Conservation (phyloP, 345 rosid species). For the Euphorbia peplus region DNA sequence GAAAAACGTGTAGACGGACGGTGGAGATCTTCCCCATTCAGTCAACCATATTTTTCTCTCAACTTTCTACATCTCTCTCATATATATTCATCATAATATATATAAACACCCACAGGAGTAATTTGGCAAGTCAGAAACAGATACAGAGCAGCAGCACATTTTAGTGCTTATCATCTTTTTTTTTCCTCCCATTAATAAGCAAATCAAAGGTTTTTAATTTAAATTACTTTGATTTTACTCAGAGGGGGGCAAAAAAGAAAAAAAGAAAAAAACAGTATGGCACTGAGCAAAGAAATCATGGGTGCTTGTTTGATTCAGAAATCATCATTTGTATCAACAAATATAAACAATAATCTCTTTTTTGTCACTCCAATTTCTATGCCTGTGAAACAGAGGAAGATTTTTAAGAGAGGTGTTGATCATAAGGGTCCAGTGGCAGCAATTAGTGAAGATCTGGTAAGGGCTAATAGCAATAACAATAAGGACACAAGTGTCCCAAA, state of each 20-base stretch:
- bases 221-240: neutral
- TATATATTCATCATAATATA: too few relatives aligned
- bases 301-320: constrained; percentile 28
- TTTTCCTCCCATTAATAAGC: neutral
- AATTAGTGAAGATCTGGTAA: constrained; percentile 68
- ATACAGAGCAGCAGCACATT: neutral
- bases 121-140: constrained; percentile 10
- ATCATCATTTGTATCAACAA: constrained; percentile 13
- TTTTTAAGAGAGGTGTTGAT: neutral
- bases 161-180: neutral
- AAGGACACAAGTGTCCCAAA: constrained; percentile 15
- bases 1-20: constrained; percentile 93
- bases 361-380: constrained; percentile 9
- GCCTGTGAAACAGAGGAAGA: constrained; percentile 5
- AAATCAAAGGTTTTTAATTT: neutral
- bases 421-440: constrained; percentile 35
- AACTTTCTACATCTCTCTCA: too few relatives aligned
- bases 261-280: constrained; percentile 47
- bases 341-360: constrained; percentile 11
- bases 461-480: constrained; percentile 16
- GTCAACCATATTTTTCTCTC: too few relatives aligned
- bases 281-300: constrained; percentile 60
- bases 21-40: too few relatives aligned
- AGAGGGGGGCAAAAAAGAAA: neutral
- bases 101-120: too few relatives aligned